Base-by-base conservation (phyloP, 2,329 filamentous ascomycete genomes). In the Talaromyces islandicus region DNA sequence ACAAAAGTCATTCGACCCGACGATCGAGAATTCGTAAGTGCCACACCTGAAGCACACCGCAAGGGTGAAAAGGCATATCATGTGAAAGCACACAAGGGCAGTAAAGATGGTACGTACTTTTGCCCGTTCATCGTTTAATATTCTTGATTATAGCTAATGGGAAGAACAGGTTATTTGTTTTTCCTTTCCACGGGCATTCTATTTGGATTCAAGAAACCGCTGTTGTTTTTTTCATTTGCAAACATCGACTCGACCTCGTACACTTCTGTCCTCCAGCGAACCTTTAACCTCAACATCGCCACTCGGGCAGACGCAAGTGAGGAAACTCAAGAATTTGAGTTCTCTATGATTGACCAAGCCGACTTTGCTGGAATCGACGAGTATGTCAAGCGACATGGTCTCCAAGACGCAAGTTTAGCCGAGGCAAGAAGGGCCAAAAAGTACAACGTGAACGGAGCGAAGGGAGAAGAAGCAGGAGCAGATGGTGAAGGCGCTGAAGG, bases 171-270 rank as follows among this genome's bases (percentile, higher is more conserved):
- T 43, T 88, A 84, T 67, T 77, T 88, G 14, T 88, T 85, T 75
- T 82, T 88, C 69, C 79, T 87, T 11, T 78, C 81, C 21, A 81
- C 78, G 9, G 85, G 85, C 32, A 83, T 88, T 54, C 71, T 88
- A 46, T 88, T 83, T 67, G 85, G 82, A 46, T 88, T 86, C 77
- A 87, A 87, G 68, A 88, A 88, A 67, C 85, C 85, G 0, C 75
- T 88, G 25, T 70, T 82, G 9, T 87, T 84, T 73, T 86, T 87
- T 68, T 79, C 84, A 9, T 86, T 88, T 62, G 79, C 81, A 54
- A 75, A 77, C 38, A 79, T 88, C 60, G 82, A 83, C 56, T 82
- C 81, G 24, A 81, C 87, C 52, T 85, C 82, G 43, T 88, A 87
- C 73, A 87, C 85, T 4, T 84, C 82, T 46, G 83, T 88, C 19